phyloP scores from a whole-genome alignment of 2,329 filamentous ascomycete genomes.

The Xylariaceae sp. region DNA sequence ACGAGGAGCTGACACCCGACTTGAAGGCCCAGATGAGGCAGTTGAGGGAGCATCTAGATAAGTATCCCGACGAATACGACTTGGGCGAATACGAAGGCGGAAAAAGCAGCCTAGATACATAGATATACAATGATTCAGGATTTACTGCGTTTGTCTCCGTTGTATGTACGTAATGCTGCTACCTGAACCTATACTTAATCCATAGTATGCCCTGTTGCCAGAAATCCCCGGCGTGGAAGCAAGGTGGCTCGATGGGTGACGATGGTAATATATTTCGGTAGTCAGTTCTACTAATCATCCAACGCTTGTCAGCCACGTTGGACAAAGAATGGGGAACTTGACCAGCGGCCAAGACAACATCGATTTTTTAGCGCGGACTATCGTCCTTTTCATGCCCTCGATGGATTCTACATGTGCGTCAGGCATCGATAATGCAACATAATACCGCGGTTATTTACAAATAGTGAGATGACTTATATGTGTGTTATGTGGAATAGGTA shows the following conservation, averaged over 20 bases:
- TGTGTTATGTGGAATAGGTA: too few species aligned
- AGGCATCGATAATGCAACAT: not conserved
- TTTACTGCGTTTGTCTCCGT: not conserved
- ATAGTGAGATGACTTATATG: too few species aligned
- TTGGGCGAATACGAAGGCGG: slow-evolving; percentile 75
- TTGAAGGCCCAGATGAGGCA: slow-evolving; percentile 72
- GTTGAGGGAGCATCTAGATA: slow-evolving; percentile 75
- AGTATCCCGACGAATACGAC: slow-evolving; percentile 93
- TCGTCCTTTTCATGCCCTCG: not conserved
- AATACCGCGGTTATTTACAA: not conserved
- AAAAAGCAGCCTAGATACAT: slow-evolving; percentile 59
- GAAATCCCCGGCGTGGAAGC: not conserved
- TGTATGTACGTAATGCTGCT: not conserved
- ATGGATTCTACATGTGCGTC: not conserved
- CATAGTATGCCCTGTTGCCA: not conserved
- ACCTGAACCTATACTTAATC: not conserved
- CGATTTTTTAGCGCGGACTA: not conserved
- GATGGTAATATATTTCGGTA: slow-evolving; percentile 12
- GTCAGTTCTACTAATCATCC: slow-evolving; percentile 8
- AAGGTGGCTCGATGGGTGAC: not conserved
- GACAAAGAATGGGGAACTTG: slow-evolving; percentile 15
- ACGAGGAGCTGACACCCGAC: slow-evolving; percentile 84
- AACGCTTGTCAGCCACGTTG: slow-evolving; percentile 24
- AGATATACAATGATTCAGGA: slow-evolving; percentile 8
- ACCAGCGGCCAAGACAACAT: not conserved